A percentile compares a stretch with the other conserved stretches of the same genome.
Evolutionary conservation across 1,139 yeast species (phyloP).

Genomic region (Suhomyces atakaporum): DNA sequence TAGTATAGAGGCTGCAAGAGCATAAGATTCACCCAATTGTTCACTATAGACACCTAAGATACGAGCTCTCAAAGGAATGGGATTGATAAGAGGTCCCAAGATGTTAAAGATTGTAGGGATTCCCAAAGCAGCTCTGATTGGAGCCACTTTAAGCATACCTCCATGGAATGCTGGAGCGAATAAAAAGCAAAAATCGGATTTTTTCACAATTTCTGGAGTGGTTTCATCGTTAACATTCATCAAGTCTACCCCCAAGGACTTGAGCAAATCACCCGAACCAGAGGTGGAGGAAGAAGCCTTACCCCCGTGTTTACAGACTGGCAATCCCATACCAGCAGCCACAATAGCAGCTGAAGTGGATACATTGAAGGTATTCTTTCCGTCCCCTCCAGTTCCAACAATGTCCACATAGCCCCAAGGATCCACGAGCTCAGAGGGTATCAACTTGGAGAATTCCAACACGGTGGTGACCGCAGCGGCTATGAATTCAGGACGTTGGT

Average conservation of each 20-base stretch:
- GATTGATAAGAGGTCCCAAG: slow-evolving; percentile 89
- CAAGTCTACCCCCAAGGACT: slow-evolving; percentile 74
- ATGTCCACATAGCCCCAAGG: slow-evolving; percentile 72
- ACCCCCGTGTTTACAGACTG: slow-evolving; percentile 92
- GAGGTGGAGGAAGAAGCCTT: slow-evolving; percentile 92
- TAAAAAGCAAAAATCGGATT: slow-evolving; percentile 68
- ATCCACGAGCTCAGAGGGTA: slow-evolving; percentile 45
- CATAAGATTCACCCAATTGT: slow-evolving; percentile 77
- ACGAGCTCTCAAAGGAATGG: slow-evolving; percentile 79
- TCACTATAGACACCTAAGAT: slow-evolving; percentile 88
- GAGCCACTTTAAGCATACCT: slow-evolving; percentile 85
- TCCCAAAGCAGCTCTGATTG: slow-evolving; percentile 73
- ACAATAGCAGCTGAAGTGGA: slow-evolving; percentile 94
- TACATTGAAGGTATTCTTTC: slow-evolving; percentile 94
- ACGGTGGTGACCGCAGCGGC: slow-evolving; percentile 83
- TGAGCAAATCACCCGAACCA: slow-evolving; percentile 89
- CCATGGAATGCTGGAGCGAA: slow-evolving; percentile 95
- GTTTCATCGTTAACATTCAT: slow-evolving; percentile 64
- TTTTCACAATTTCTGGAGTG: slow-evolving; percentile 61
- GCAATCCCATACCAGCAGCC: slow-evolving; percentile 85
- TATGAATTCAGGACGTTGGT: slow-evolving; percentile 75
- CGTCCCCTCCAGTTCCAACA: slow-evolving; percentile 98
- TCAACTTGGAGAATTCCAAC: slow-evolving; percentile 58
- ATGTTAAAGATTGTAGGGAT: slow-evolving; percentile 93
- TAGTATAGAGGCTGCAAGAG: slow-evolving; percentile 69